phyloP scores from a whole-genome alignment of 495 filamentous ascomycete genomes.

The Annulohypoxylon maeteangense region DNA sequence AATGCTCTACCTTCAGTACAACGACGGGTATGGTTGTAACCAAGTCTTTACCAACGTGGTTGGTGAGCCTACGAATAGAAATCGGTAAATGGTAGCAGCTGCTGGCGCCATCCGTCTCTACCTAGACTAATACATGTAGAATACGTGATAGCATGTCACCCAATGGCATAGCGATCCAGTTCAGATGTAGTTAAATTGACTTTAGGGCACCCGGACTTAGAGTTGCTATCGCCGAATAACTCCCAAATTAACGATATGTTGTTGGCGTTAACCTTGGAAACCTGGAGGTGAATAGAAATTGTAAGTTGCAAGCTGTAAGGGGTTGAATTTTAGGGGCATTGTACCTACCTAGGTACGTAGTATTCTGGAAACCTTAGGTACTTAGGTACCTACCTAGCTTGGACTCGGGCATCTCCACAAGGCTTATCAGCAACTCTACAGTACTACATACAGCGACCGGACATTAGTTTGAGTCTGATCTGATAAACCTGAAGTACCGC shows the following conservation, averaged over 20 bases:
- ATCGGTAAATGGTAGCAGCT: neutral
- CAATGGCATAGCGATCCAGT: neutral
- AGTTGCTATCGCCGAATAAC: conserved; percentile 23
- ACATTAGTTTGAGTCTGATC: too few relatives aligned
- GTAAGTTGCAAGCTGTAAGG: too few relatives aligned
- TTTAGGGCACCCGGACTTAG: conserved; percentile 6
- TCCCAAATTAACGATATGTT: neutral
- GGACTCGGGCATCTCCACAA: too few relatives aligned
- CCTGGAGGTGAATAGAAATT: too few relatives aligned
- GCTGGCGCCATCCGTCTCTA: conserved; percentile 8
- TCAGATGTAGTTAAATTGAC: neutral
- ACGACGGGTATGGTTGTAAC: neutral
- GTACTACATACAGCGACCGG: too few relatives aligned
- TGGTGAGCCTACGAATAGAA: neutral
- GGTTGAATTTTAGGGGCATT: neutral
- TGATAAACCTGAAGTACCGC: too few relatives aligned
- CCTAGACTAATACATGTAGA: neutral
- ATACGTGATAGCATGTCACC: neutral
- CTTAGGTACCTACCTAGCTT: too few relatives aligned
- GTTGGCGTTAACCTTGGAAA: too few relatives aligned
- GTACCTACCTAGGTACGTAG: neutral
- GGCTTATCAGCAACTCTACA: neutral
- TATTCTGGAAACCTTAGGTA: too few relatives aligned
- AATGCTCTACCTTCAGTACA: neutral
- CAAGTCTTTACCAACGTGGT: too few relatives aligned